Base-by-base conservation (phyloP, 2,329 filamentous ascomycete species). In the Paradendryphiella salina region DNA sequence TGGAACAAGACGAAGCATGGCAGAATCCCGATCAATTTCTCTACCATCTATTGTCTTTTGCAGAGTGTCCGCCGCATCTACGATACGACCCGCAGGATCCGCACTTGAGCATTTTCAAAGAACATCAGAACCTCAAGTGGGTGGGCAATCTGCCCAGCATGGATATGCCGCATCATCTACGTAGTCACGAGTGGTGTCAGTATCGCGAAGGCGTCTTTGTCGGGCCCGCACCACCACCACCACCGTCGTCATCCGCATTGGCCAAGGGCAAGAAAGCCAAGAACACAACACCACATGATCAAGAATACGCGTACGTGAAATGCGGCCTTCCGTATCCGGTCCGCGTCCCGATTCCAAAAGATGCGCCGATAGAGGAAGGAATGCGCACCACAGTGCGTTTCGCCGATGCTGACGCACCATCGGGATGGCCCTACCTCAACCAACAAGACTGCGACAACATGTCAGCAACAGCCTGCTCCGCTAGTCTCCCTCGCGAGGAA, bases 11-110 rank as follows among this genome's bases (percentile, higher is more conserved):
- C 40, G 74, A 76, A 54, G 80, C 81, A 55, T 88, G 85, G 66
- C 79, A 83, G 11, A 87, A 94, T 65, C 89, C 89, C 1, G 85
- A 85, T 51, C 87, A 92, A 74, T 95, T 93, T 74, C 79, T 96
- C 17, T 81, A 84, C 42, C 90, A 94, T 66, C 76, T 95, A 5
- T 78, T 96, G 6, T 86, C 83, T 52, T 96, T 91, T 73, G 83
- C 95, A 53, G 90, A 96, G 73, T 88, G 88, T 4, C 90, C 90
- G 23, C 89, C 90, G 1, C 87, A 94, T 73, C 85, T 96, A 74
- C 53, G 64, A 7, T 58, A 54, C 13, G 57, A 63, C 43, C 49
- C 49, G 11, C 52, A 61, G 8, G 50, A 63, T 23, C 61, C 56
- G 5, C 85, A 89, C 63, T 86, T 85, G 68, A 75, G 80, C 1